Percentiles rank a stretch among this genome's conserved stretches.
Evolutionary conservation across 805 yeast genomes (phyloP).

Genomic region (Suhomyces sp.): DNA sequence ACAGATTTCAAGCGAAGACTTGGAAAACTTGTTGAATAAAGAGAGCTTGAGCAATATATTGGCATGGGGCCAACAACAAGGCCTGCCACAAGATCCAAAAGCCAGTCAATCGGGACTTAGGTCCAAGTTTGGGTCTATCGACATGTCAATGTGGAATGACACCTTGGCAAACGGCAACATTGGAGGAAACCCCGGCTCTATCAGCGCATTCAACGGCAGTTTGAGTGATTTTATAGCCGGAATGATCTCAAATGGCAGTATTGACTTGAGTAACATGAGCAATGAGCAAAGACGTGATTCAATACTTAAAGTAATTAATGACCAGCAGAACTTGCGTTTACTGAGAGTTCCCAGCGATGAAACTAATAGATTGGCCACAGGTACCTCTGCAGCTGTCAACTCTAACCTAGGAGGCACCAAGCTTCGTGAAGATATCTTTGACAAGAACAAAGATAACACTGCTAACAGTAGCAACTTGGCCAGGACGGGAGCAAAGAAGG

Average conservation of each 20-base stretch:
- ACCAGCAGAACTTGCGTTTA: conserved; percentile 21
- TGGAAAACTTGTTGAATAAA: conserved; percentile 31
- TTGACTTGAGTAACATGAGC: conserved; percentile 38
- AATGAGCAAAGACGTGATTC: conserved; percentile 40
- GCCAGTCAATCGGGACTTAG: conserved; percentile 11
- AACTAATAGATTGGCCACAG: background rate
- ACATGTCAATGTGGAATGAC: conserved; percentile 18
- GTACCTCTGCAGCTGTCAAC: background rate
- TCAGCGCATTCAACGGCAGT: conserved; percentile 30
- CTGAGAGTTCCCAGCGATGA: conserved; percentile 9
- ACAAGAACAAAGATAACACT: conserved; percentile 11
- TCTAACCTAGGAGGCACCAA: conserved; percentile 11
- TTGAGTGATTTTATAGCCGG: conserved; percentile 34
- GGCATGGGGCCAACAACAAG: conserved; percentile 23
- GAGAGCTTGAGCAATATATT: conserved; percentile 31
- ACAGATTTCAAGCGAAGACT: conserved; percentile 25
- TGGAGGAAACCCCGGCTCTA: conserved; percentile 24
- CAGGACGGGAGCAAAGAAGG: conserved; percentile 16
- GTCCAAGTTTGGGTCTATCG: conserved; percentile 28
- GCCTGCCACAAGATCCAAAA: conserved; percentile 11
- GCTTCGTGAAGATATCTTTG: conserved; percentile 39
- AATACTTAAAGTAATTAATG: conserved; percentile 34
- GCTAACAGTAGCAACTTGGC: conserved; percentile 6
- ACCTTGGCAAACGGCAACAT: conserved; percentile 12
- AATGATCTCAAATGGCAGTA: conserved; percentile 31